Percentiles rank a stretch among this genome's conserved stretches.
These are phyloP conservation scores for Fusarium euwallaceae DNA, from an alignment of 2,329 filamentous ascomycete genomes.

Conservation along the genomic window DNA sequence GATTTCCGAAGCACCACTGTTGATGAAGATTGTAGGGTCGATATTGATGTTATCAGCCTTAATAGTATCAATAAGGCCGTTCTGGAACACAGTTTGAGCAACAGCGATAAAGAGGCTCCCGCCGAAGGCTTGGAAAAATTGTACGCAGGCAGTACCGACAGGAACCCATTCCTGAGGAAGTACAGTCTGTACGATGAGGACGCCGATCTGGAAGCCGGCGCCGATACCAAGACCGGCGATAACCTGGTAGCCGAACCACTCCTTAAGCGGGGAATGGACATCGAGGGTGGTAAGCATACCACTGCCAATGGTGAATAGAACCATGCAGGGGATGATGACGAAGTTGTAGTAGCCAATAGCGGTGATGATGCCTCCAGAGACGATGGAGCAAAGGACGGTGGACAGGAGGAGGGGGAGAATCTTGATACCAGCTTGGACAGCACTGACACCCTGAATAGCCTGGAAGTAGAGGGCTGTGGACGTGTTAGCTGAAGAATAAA, in stretches of 20 bases:
- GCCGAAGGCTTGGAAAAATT: slow-evolving; percentile 76
- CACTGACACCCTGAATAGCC: slow-evolving; percentile 64
- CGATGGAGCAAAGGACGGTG: slow-evolving; percentile 62
- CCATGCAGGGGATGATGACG: slow-evolving; percentile 58
- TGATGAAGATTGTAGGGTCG: slow-evolving; percentile 62
- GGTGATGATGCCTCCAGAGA: slow-evolving; percentile 58
- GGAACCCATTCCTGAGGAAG: slow-evolving; percentile 63
- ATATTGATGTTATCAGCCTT: slow-evolving; percentile 58
- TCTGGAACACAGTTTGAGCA: slow-evolving; percentile 76
- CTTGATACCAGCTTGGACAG: slow-evolving; percentile 67
- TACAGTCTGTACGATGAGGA: slow-evolving; percentile 66
- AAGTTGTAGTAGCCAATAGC: slow-evolving; percentile 57
- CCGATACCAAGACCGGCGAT: slow-evolving; percentile 67
- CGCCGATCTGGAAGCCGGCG: slow-evolving; percentile 61
- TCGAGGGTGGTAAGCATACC: slow-evolving; percentile 69
- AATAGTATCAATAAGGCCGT: slow-evolving; percentile 69
- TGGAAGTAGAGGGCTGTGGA: slow-evolving; percentile 65
- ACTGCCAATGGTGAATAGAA: slow-evolving; percentile 60
- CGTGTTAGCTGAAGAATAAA: slow-evolving; percentile 23
- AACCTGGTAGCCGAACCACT: slow-evolving; percentile 72
- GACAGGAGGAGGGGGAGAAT: slow-evolving; percentile 66
- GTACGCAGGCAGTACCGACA: slow-evolving; percentile 64
- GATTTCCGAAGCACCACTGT: slow-evolving; percentile 66
- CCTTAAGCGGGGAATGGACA: slow-evolving; percentile 58
- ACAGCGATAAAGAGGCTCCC: slow-evolving; percentile 75